Base-by-base conservation (phyloP, 1,139 yeast species). In the Debaryomyces nepalensis region DNA sequence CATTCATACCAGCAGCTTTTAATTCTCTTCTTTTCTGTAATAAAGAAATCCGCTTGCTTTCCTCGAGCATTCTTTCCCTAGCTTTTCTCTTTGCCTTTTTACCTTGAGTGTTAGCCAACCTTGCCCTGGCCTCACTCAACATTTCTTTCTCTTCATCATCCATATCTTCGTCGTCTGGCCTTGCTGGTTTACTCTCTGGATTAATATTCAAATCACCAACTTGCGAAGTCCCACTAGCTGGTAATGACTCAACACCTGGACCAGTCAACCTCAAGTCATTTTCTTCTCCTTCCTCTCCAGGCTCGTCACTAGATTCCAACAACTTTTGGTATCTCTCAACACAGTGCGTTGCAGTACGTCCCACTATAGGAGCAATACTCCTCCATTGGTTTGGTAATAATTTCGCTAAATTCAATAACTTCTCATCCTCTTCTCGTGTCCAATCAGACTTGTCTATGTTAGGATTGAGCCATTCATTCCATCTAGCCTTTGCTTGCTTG, bases 301-400 rank as follows among this genome's bases (percentile, higher is more conserved):
- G 64, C 4, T 60, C 62, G 3, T 61, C 60, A 3, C 75, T 79
- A 39, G 77, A 85, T 44, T 83, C 87, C n/a, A 90, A 60, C 22
- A 93, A 70, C 49, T 75, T 76, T 56, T 87, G 95, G 58, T 89
- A 93, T 46, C 98, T 67, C 51, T 90, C 96, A n/a, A 87, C 80
- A 64, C 96, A 89, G 47, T 84, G 88, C 10, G 89, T 82, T 0
- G 97, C 93, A 0, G 98, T 87, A 43, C 97, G 70, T 0, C 93
- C 95, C 61, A 91, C 70, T 8, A 84, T 63, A 4, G 88, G 82
- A 1, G 96, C 87, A 22, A 93, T 87, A 2, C 95, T 83, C 37
- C 96, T 75, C 99, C 99, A 93, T 64, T 91, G 98, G 46, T 91
- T 90, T 2, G 98, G 98, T 56, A 91, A 69, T 23, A 83, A 61